phyloP scores from a whole-genome alignment of 192 early-diverging fungal species.

The Umbelopsis vinacea region DNA sequence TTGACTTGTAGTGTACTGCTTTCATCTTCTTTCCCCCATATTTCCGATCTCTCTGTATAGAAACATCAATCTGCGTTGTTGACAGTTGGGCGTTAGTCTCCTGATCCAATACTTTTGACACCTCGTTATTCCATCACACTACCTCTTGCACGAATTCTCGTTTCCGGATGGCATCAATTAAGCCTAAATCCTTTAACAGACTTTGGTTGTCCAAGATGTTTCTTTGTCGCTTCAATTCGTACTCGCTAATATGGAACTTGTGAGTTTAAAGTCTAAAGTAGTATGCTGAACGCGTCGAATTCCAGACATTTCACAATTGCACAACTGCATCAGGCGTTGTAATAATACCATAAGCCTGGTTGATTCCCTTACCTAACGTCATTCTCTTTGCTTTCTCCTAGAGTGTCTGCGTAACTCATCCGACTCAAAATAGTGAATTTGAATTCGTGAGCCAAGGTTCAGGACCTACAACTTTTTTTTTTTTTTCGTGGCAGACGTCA shows the following conservation, averaged over 20 bases:
- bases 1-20: not conserved
- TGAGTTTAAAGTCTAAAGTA: not conserved
- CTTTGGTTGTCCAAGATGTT: constrained; percentile 50
- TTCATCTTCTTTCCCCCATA: constrained; percentile 11
- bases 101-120: no score
- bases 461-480: not conserved
- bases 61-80: not conserved
- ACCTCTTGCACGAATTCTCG: constrained; percentile 3
- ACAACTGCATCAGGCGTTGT: not conserved
- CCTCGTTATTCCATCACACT: not conserved
- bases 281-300: not conserved
- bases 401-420: not conserved
- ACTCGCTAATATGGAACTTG: constrained; percentile 28
- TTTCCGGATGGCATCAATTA: constrained; percentile 22
- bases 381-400: constrained; percentile 9
- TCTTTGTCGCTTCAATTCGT: constrained; percentile 46
- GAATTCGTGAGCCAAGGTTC: not conserved
- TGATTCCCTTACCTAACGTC: not conserved
- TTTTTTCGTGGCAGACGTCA: no score
- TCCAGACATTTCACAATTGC: not conserved
- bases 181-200: constrained; percentile 45
- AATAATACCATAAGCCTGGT: not conserved
- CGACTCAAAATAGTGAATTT: not conserved
- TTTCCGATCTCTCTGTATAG: constrained; percentile 19
- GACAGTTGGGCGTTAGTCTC: no score